phyloP scores from a whole-genome alignment of 1,139 yeast species.

The Eremothecium gossypii region DNA sequence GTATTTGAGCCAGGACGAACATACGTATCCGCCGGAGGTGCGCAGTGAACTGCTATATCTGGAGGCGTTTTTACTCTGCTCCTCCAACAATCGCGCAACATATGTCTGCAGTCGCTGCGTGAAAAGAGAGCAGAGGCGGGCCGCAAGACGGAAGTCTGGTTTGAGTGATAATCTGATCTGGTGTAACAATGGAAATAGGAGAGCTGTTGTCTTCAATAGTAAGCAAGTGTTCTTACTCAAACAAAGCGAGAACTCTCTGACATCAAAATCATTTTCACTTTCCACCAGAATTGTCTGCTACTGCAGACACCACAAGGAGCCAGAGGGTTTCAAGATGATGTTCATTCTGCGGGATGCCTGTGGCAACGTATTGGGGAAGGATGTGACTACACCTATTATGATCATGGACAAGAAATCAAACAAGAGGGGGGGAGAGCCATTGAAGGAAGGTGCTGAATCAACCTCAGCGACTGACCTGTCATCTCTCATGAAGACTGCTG shows the following conservation, averaged over 20 bases:
- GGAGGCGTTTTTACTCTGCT: conserved; percentile 60
- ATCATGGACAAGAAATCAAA: conserved; percentile 77
- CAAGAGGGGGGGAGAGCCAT: conserved; percentile 29
- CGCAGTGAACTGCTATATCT: conserved; percentile 47
- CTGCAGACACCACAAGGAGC: conserved; percentile 87
- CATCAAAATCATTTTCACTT: conserved; percentile 49
- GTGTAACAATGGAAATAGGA: conserved; percentile 61
- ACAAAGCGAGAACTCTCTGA: conserved; percentile 28
- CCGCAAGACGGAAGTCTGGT: conserved; percentile 75
- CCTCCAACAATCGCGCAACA: conserved; percentile 40
- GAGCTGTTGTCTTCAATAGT: conserved; percentile 85
- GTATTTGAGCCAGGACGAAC: conserved; percentile 45
- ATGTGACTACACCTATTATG: conserved; percentile 64
- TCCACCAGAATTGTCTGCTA: conserved; percentile 88
- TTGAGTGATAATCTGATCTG: conserved; percentile 65
- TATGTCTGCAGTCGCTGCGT: conserved; percentile 81
- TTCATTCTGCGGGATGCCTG: conserved; percentile 56
- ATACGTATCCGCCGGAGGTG: conserved; percentile 37
- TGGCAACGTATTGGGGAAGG: conserved; percentile 62
- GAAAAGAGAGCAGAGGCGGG: conserved; percentile 86
- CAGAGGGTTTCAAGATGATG: conserved; percentile 65
- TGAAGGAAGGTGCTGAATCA: conserved; percentile 1
- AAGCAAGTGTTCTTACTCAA: conserved; percentile 77
- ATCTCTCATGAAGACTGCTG: conserved; percentile 12
- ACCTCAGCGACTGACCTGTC: conserved; percentile 15